Evolutionary conservation across 352 stramenopile genomes (phyloP), one percentile per base, ranked within the genome.

Genomic region (Pythium volutum): DNA sequence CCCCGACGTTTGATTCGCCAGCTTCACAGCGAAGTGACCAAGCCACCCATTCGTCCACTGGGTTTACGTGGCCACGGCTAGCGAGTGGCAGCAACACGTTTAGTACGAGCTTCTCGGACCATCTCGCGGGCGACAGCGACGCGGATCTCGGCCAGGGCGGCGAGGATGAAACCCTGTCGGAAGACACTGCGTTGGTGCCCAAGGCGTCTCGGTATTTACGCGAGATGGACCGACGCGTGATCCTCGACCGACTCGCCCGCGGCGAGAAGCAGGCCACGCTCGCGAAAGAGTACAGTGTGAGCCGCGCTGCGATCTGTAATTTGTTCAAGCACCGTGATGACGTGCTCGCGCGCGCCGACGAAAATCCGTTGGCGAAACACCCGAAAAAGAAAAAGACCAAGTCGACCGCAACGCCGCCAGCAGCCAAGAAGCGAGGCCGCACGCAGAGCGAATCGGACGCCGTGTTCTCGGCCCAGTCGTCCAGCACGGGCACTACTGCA

Each of bases 281-380:
- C 18, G 78, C 78, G 34, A 84, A 86, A 46, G 79, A 88, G 23
- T 87, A 75, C 55, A 65, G 65, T 14, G 79, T 84, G 31, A 89
- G 73, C 27, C 77, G 79, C 8, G 69, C 77, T 11, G 73, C 78
- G 8, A 85, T 88, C 48, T 87, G 71, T 53, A 85, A 88, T 42
- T 43, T 88, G 9, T 81, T 73, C 59, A 82, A 85, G 33, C 71
- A 85, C 18, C 74, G 72, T 18, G 63, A 73, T 8, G 52, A 65
- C 0, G 67, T 87, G 1, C 33, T 83, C 9, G 68, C 76, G 3
- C 74, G 78, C 15, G 34, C 55, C 18, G 52, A 79, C 49, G 70
- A 76, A 55, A 62, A 88, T 36, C 73, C 75, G 39, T 59, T 82
- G n/a, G 74, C 71, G 0, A 80, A 82, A 34, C 75, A 84, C 12